Evolutionary conservation across 2,329 filamentous ascomycete genomes (phyloP), one percentile per base, ranked within the genome.

Genomic region (Microsporum audouinii): DNA sequence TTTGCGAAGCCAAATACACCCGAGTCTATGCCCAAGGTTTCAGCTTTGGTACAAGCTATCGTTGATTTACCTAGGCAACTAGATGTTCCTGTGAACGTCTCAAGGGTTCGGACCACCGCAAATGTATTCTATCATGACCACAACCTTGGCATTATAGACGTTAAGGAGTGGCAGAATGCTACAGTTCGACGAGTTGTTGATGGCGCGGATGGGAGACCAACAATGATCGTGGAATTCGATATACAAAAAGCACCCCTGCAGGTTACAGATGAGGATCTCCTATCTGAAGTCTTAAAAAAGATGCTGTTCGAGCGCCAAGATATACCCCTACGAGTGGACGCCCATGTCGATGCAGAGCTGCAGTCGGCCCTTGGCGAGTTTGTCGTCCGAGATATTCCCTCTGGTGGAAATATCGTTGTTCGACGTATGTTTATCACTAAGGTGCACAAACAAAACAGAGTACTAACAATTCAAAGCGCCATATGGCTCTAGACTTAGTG

Each of bases 41-140:
- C 90, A 34, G 91, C 91, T 2, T 86, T 87, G 23, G 87, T 96
- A 53, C 79, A 88, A 63, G 91, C 91, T 8, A 78, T 91, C 17
- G 87, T 95, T 31, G 84, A 79, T 8, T 73, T 97, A 38, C 94
- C 94, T 0, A 81, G 88, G 49, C 88, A 96, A 71, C 87, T 97
- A 80, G 91, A 95, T 69, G 87, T 97, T 66, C 83, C 86, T 58
- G 76, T 99, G 58, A 84, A 88, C 63, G 89, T 97, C 47, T 85
- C 85, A 41, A 82, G 81, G 62, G 84, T 99, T 56, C 83, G 85
- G 59, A 90, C 92, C 1, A 82, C 83, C 60, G 87, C 91, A 3
- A 85, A 95, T 70, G 86, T 97, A 2, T 88, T 84, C 66, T 96
- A 95, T 74, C 79, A 88, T 65, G 80, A 80, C 31, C 79, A 85